Base-by-base conservation (phyloP, 257 asterid genomes). In the Solanum megistacrolobum region DNA sequence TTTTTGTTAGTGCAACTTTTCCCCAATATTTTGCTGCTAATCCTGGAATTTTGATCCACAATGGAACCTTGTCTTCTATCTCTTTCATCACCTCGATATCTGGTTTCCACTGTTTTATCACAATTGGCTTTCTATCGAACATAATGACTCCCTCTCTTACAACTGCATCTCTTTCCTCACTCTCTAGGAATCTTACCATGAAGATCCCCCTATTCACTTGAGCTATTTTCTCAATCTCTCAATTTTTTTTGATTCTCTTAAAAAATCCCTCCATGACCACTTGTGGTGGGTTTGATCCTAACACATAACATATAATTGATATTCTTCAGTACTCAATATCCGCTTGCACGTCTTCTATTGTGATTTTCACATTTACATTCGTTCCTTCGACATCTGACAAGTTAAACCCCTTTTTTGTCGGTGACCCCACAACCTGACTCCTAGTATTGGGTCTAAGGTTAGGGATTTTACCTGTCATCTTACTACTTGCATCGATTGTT, bases 401-500 rank as follows among this genome's bases (percentile, higher is more conserved):
- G 20, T 46, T 1, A 46, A 13, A 1, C 6, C 20, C 20, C 1
- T 52, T 6, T 14, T 16, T 52, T 0, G 3, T 0, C 7, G 1
- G 4, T 1, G 9, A 5, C 18, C 23, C 23, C 60, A 52, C 43
- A 13, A 48, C 3, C 3, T 14, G 3, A 14, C 60, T 48, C 60
- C 60, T 0, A 48, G 60, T 48, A 14, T 14, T 48, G 1, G 58
- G 20, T 48, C 3, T 48, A 14, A 16, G 21, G 0, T 48, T 48
- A 16, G 8, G 60, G 9, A 5, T 48, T 12, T 48, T 48, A 48
- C 21, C 60, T 48, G 3, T 0, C 1, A 5, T 48, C 60, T 14
- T 48, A 14, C 60, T 0, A 48, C 8, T 16, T 13, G 3, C 18
- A 6, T 48, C 60, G 1, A 4, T 48, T 14, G 7, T 48, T 13